Conservation (phyloP, 169 alveolate species). For the Plasmodium coatneyi region DNA sequence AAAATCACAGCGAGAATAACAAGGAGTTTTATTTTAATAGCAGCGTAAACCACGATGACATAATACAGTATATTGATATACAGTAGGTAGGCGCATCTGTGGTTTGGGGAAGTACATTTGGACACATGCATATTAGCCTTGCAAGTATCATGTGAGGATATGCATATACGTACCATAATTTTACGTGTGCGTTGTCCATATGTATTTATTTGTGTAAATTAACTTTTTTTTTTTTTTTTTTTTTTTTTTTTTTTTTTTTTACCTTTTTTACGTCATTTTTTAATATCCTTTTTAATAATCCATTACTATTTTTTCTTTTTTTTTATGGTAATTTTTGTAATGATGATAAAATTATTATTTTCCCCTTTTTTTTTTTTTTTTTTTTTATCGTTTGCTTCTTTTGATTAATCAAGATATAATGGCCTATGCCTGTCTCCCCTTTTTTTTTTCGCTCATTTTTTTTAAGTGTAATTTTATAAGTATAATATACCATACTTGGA, state of each 20-base stretch:
- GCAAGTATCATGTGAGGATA: not conserved
- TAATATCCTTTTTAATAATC: not conserved
- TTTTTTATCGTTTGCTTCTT: not conserved
- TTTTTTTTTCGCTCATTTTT: not conserved
- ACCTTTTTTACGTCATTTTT: slow-evolving; percentile 15
- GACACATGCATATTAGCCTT: not conserved
- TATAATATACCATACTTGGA: not conserved
- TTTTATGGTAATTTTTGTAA: too few relatives aligned
- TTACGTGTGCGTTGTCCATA: not conserved
- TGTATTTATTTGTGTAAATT: not conserved
- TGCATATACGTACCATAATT: not conserved
- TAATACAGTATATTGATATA: slow-evolving; percentile 54
- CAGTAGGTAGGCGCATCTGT: slow-evolving; percentile 1
- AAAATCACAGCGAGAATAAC: not conserved
- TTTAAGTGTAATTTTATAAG: not conserved
- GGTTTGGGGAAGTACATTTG: not conserved
- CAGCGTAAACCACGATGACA: slow-evolving; percentile 46
- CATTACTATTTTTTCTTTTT: not conserved
- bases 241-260: too few relatives aligned
- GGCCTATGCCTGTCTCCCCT: not conserved
- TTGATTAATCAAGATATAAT: not conserved
- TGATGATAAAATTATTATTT: not conserved
- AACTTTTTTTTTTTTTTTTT: not conserved
- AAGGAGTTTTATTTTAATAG: slow-evolving; percentile 15
- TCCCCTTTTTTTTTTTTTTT: not conserved